These are phyloP conservation scores for Rhodotorula kratochvilovae DNA, from an alignment of 768 basidiomycete species.

Conservation along the genomic window DNA sequence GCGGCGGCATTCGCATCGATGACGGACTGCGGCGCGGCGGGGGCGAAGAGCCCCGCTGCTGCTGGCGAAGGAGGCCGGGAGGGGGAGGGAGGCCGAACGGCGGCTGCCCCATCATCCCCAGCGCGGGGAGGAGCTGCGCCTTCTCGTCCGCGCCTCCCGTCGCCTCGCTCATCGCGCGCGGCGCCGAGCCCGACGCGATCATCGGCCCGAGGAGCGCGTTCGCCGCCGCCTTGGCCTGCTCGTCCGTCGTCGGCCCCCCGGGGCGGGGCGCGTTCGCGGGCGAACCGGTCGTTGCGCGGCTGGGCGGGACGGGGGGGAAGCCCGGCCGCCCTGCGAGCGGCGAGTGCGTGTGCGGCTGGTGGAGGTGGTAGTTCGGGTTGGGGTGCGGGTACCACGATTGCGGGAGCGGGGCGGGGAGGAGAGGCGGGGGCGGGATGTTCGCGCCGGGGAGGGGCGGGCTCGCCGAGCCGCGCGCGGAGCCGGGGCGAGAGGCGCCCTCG, in stretches of 20 bases:
- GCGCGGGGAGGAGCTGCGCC: not conserved
- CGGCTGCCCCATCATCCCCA: not conserved
- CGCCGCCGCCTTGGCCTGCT: not conserved
- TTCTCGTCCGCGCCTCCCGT: not conserved
- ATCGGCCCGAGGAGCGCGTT: not conserved
- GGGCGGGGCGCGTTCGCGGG: slow-evolving; percentile 1
- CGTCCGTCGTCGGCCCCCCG: slow-evolving; percentile 2
- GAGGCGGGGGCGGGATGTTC: not conserved
- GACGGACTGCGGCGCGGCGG: not conserved
- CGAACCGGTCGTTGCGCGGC: slow-evolving; percentile 10
- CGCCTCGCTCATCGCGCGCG: no score
- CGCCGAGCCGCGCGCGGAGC: slow-evolving; percentile 8
- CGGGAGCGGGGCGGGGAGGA: not conserved
- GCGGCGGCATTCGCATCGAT: not conserved
- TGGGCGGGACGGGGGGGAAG: not conserved
- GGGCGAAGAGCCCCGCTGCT: not conserved
- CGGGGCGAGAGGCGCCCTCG: slow-evolving; percentile 14
- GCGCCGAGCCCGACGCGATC: not conserved
- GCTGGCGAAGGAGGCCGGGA: not conserved
- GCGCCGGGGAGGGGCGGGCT: not conserved
- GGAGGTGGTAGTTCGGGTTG: slow-evolving; percentile 24
- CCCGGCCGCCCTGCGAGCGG: slow-evolving; percentile 13
- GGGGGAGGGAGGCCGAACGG: slow-evolving; percentile 1
- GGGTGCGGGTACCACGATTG: slow-evolving; percentile 30
- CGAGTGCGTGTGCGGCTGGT: slow-evolving; percentile 30